These are phyloP conservation scores for Colletotrichum sp. DNA, from an alignment of 2,329 filamentous ascomycete species.

Conservation along the genomic window DNA sequence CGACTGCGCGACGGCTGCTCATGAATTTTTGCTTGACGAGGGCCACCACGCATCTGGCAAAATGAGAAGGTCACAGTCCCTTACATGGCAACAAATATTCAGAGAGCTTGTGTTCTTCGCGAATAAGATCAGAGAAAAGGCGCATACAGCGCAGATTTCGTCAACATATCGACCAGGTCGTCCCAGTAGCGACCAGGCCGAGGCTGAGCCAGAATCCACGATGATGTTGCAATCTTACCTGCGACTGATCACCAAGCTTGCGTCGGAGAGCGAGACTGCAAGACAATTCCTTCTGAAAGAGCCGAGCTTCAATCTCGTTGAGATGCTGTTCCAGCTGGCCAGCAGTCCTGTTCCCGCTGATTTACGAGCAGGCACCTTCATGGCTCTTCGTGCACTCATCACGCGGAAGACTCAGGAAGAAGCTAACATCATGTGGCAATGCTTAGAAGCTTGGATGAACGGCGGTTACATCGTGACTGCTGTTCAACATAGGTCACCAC, in stretches of 20 bases:
- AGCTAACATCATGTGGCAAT: slow-evolving; percentile 78
- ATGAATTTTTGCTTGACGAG: slow-evolving; percentile 90
- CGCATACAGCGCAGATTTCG: slow-evolving; percentile 58
- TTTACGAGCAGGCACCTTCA: slow-evolving; percentile 84
- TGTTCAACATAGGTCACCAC: slow-evolving; percentile 31
- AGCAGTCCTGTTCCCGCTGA: slow-evolving; percentile 78
- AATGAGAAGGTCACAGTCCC: slow-evolving; percentile 80
- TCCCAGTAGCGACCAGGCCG: slow-evolving; percentile 69
- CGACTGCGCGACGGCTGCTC: slow-evolving; percentile 82
- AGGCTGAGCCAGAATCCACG: slow-evolving; percentile 88
- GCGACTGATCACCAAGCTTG: slow-evolving; percentile 83
- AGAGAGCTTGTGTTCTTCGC: slow-evolving; percentile 88
- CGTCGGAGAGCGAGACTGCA: slow-evolving; percentile 73
- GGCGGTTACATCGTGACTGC: slow-evolving; percentile 53
- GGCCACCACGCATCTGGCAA: slow-evolving; percentile 75
- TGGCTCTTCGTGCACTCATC: slow-evolving; percentile 77
- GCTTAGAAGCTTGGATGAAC: slow-evolving; percentile 80
- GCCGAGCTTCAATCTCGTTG: slow-evolving; percentile 70
- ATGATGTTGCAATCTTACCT: slow-evolving; percentile 97
- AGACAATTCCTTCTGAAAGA: slow-evolving; percentile 75
- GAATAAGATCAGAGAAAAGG: slow-evolving; percentile 76
- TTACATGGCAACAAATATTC: slow-evolving; percentile 94
- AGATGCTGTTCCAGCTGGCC: slow-evolving; percentile 79
- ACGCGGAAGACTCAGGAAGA: slow-evolving; percentile 73
- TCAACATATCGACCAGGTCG: slow-evolving; percentile 62